A percentile compares a stretch with the other conserved stretches of the same genome.
These are phyloP conservation scores for Stephania cephalantha DNA, from an alignment of 164 flowering plant genomes.

Conservation along the genomic window DNA sequence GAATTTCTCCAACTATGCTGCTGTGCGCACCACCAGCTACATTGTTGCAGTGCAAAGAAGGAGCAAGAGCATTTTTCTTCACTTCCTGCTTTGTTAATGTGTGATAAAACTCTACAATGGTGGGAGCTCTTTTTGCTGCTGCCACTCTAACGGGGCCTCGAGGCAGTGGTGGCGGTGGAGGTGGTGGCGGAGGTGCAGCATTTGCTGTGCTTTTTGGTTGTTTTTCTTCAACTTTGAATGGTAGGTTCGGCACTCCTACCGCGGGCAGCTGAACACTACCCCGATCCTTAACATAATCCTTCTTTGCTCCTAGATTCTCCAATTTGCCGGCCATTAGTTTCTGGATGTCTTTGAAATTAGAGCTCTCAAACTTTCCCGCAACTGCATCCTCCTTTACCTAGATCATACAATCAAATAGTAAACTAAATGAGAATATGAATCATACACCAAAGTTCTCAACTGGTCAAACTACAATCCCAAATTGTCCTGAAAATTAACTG, in stretches of 20 bases:
- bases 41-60: constrained; percentile 21
- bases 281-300: constrained; percentile 17
- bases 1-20: constrained; percentile 77
- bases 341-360: constrained; percentile 41
- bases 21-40: constrained; percentile 38
- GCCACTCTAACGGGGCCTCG: constrained; percentile 27
- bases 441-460: background rate
- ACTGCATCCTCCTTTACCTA: constrained; percentile 25
- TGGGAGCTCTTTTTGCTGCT: constrained; percentile 34
- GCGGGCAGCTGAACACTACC: constrained; percentile 12
- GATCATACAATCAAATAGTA: constrained; percentile 4
- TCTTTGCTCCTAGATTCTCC: constrained; percentile 25
- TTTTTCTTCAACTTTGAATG: constrained; percentile 7
- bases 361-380: constrained; percentile 23
- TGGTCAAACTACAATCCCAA: background rate
- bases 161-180: constrained; percentile 33
- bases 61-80: constrained; percentile 22
- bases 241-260: constrained; percentile 8
- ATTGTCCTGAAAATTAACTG: background rate
- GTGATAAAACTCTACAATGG: constrained; percentile 38
- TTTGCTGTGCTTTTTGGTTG: constrained; percentile 16
- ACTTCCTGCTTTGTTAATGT: constrained; percentile 38
- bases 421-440: background rate
- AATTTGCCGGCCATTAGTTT: constrained; percentile 42
- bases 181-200: constrained; percentile 31